These are phyloP conservation scores for Omphalotus guepiniiformis DNA, from an alignment of 768 basidiomycete genomes.

Conservation along the genomic window DNA sequence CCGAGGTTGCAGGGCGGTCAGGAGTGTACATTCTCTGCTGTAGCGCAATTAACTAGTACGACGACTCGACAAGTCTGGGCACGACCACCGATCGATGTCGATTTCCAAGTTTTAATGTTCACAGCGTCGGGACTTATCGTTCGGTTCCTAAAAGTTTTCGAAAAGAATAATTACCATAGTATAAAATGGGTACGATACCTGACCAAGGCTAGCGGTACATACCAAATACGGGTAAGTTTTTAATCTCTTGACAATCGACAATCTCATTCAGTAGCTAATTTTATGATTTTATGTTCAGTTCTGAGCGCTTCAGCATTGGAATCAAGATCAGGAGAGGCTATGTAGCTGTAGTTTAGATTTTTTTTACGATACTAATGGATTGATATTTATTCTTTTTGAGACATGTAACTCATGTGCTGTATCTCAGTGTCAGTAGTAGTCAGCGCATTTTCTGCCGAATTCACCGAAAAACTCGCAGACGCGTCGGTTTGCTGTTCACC, in stretches of 20 bases:
- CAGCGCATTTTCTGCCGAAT: too few species aligned
- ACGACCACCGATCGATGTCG: constrained; percentile 94
- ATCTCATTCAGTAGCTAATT: neutral
- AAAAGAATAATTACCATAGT: constrained; percentile 91
- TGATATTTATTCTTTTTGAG: too few species aligned
- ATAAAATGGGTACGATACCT: constrained; percentile 96
- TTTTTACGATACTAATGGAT: too few species aligned
- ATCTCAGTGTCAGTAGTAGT: too few species aligned
- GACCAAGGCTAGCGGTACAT: constrained; percentile 88
- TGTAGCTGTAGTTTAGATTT: too few species aligned
- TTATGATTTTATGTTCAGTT: too few species aligned
- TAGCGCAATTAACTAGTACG: constrained; percentile 80
- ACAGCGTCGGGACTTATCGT: constrained; percentile 95
- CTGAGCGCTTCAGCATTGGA: too few species aligned
- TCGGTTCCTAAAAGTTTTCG: constrained; percentile 96
- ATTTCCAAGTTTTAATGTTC: constrained; percentile 99
- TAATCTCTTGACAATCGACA: neutral
- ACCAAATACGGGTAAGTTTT: constrained; percentile 85
- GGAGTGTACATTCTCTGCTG: constrained; percentile 81
- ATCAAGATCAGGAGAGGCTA: too few species aligned
- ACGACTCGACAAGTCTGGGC: constrained; percentile 97
- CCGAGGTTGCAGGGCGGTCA: constrained; percentile 90
- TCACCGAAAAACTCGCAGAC: too few species aligned
- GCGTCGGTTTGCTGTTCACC: too few species aligned
- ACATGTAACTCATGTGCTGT: too few species aligned